Conservation (phyloP, 2,329 filamentous ascomycete species). For the Fusarium goolgardi region DNA sequence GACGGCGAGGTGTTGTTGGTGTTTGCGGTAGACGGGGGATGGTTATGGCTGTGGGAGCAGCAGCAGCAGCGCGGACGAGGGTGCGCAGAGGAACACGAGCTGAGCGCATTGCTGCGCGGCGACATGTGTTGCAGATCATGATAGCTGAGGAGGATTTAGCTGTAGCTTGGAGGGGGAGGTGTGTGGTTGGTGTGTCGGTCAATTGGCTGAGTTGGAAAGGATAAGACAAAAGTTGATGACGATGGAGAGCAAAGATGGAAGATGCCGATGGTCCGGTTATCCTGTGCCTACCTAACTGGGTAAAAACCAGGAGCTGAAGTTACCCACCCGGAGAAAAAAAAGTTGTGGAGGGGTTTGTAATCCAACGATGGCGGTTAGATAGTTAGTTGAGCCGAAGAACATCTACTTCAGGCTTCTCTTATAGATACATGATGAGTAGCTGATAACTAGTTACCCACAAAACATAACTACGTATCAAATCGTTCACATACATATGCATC, state of each 20-base stretch:
- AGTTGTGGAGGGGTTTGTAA: constrained; percentile 45
- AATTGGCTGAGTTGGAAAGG: constrained; percentile 17
- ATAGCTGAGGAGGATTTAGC: neutral
- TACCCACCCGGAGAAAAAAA: constrained; percentile 8
- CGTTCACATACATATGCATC: neutral
- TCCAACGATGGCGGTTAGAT: constrained; percentile 31
- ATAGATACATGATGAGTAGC: neutral
- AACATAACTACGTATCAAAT: neutral
- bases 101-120: constrained; percentile 44
- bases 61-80: constrained; percentile 22
- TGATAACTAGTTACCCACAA: no score
- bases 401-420: no score
- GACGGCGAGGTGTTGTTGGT: constrained; percentile 12
- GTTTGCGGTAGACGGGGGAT: constrained; percentile 15
- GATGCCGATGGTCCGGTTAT: constrained; percentile 14
- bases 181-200: no score
- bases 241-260: constrained; percentile 13
- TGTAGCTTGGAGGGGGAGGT: neutral
- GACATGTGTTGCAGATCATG: constrained; percentile 46
- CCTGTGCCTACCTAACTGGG: constrained; percentile 22
- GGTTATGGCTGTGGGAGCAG: no score
- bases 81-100: constrained; percentile 23
- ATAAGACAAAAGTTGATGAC: constrained; percentile 21
- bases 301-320: neutral
- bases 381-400: constrained; percentile 24